Conservation (phyloP, 1,284 basidiomycete species). For the Leccinum pallidistipes region DNA sequence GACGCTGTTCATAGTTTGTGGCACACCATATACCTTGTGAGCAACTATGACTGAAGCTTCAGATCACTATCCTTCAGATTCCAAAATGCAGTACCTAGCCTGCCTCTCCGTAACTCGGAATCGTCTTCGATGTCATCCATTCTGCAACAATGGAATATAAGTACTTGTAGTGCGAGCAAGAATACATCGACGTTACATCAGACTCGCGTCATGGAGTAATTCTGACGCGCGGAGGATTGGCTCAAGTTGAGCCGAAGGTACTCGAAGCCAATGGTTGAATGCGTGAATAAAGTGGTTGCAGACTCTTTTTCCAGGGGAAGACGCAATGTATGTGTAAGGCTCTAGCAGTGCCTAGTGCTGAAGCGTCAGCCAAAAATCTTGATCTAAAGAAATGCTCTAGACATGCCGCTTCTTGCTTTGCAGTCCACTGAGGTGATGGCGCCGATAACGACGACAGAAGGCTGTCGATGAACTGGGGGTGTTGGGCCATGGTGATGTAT, state of each 20-base stretch:
- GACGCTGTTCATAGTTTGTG: constrained; percentile 82
- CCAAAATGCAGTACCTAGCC: constrained; percentile 51
- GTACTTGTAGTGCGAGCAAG: background rate
- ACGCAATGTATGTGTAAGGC: constrained; percentile 88
- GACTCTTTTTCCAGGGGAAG: constrained; percentile 92
- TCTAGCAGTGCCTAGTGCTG: constrained; percentile 63
- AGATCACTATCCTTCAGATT: background rate
- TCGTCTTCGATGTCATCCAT: constrained; percentile 87
- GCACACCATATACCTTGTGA: constrained; percentile 79
- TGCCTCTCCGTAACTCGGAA: constrained; percentile 70
- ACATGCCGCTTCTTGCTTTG: constrained; percentile 25
- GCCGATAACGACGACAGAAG: constrained; percentile 22
- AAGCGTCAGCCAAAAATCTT: background rate
- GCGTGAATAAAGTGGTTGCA: constrained; percentile 87
- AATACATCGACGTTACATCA: constrained; percentile 36
- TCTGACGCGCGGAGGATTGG: constrained; percentile 80
- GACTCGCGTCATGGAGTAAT: constrained; percentile 91
- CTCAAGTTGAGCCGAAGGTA: constrained; percentile 70
- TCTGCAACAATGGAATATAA: constrained; percentile 37
- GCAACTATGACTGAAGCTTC: constrained; percentile 48
- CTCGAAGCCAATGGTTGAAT: constrained; percentile 93
- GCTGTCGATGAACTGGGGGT: constrained; percentile 24
- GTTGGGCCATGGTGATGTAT: constrained; percentile 11
- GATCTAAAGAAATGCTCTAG: background rate
- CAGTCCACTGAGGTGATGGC: constrained; percentile 8